These are phyloP conservation scores for Skeletonema potamos DNA, from an alignment of 108 stramenopile species.

Conservation along the genomic window DNA sequence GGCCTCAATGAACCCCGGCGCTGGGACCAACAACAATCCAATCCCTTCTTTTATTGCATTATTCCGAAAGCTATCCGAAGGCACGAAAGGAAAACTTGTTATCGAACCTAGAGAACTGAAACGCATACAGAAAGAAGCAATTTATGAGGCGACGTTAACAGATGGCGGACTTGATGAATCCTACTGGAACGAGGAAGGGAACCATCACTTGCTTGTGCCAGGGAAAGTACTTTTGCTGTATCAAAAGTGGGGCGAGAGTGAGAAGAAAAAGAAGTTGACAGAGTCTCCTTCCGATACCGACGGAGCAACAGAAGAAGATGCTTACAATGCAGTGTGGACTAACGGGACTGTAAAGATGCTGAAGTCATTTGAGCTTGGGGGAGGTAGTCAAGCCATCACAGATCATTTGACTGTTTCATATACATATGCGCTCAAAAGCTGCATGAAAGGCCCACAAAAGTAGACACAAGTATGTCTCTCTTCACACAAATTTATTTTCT, in stretches of 20 bases:
- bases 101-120: constrained; percentile 45
- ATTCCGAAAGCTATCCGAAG: constrained; percentile 48
- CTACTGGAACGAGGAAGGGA: constrained; percentile 40
- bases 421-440: neutral
- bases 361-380: constrained; percentile 61
- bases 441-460: neutral
- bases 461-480: neutral
- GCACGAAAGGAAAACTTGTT: constrained; percentile 49
- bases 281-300: neutral
- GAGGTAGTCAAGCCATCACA: constrained; percentile 52
- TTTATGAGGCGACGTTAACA: constrained; percentile 47
- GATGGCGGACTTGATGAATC: constrained; percentile 37
- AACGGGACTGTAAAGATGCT: constrained; percentile 56
- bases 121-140: constrained; percentile 42
- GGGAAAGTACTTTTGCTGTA: constrained; percentile 56
- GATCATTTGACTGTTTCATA: constrained; percentile 72
- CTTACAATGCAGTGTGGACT: constrained; percentile 38
- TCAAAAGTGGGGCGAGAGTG: constrained; percentile 44
- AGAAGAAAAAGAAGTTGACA: neutral
- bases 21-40: constrained; percentile 7
- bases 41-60: constrained; percentile 46
- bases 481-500: no score
- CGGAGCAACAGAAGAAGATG: neutral
- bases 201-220: constrained; percentile 64
- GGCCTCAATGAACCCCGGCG: constrained; percentile 44